phyloP scores from a whole-genome alignment of 495 filamentous ascomycete genomes.

The Lindgomyces ingoldianus region DNA sequence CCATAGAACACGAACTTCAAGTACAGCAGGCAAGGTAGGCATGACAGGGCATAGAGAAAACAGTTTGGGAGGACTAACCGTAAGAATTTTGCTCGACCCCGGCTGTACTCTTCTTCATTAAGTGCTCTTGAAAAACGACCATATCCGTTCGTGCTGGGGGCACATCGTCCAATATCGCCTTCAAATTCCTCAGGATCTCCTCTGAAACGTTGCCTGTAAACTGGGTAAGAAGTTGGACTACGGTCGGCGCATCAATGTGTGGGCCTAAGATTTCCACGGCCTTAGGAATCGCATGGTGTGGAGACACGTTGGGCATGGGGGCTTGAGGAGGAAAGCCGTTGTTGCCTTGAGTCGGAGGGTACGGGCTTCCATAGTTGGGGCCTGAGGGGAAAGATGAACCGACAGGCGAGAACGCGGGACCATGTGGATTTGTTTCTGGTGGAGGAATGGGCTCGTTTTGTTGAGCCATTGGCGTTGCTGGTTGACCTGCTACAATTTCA shows the following conservation, averaged over 20 bases:
- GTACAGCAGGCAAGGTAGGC: too few species aligned
- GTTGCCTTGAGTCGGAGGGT: neutral
- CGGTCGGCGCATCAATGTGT: constrained; percentile 35
- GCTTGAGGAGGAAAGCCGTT: constrained; percentile 9
- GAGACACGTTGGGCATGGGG: neutral
- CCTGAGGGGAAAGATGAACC: neutral
- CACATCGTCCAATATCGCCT: constrained; percentile 38
- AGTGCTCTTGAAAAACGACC: constrained; percentile 25
- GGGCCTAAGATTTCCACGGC: constrained; percentile 38
- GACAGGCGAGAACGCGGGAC: constrained; percentile 19
- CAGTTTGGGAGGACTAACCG: neutral
- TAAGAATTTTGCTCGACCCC: neutral
- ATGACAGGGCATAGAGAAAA: too few species aligned
- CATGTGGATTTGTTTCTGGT: constrained; percentile 17
- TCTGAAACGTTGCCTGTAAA: constrained; percentile 27
- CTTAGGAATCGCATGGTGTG: constrained; percentile 24
- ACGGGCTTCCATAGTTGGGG: constrained; percentile 23
- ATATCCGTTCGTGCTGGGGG: constrained; percentile 37
- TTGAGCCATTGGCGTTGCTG: neutral
- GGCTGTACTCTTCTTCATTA: constrained; percentile 12
- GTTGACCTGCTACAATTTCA: constrained; percentile 4
- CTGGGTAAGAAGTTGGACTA: constrained; percentile 30
- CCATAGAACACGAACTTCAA: too few species aligned
- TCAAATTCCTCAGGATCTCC: constrained; percentile 39
- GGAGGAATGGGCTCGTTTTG: constrained; percentile 18